Conservation (phyloP, 192 early-diverging fungal genomes). For the Chytriomyces sp. region DNA sequence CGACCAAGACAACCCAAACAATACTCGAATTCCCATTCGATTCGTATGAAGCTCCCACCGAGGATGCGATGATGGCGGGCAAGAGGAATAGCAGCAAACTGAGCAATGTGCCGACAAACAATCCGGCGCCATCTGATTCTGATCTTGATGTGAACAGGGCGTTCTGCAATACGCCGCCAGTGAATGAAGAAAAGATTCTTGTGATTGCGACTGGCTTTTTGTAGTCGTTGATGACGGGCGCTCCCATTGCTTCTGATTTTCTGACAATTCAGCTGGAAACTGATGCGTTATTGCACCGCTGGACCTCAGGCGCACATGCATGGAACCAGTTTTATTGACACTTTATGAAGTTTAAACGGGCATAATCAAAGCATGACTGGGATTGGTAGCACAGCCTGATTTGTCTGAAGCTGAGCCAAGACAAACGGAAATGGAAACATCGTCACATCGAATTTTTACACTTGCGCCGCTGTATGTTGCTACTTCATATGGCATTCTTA, state of each 20-base stretch:
- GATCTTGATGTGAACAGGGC: background rate
- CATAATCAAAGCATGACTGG: too few species aligned
- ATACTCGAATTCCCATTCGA: background rate
- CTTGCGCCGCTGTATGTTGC: too few species aligned
- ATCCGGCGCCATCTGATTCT: conserved; percentile 8
- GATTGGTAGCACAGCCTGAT: too few species aligned
- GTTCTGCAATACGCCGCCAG: conserved; percentile 20
- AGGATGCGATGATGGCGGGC: background rate
- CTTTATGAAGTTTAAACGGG: too few species aligned
- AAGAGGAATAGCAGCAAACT: conserved; percentile 3
- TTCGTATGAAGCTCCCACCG: background rate
- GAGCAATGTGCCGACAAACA: conserved; percentile 5
- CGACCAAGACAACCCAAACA: too few species aligned
- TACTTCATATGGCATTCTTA: too few species aligned
- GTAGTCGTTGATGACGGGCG: conserved; percentile 24
- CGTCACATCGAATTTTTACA: too few species aligned
- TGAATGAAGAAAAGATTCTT: conserved; percentile 12
- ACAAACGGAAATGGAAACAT: too few species aligned
- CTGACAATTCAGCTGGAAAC: background rate
- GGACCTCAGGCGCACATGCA: too few species aligned
- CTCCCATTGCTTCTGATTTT: conserved; percentile 7
- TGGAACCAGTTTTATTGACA: too few species aligned
- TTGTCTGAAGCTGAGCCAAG: too few species aligned
- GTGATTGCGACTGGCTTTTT: conserved; percentile 14
- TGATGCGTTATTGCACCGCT: too few species aligned